phyloP scores from a whole-genome alignment of 1,284 basidiomycete genomes.

The Tetrapyrgos nigripes region DNA sequence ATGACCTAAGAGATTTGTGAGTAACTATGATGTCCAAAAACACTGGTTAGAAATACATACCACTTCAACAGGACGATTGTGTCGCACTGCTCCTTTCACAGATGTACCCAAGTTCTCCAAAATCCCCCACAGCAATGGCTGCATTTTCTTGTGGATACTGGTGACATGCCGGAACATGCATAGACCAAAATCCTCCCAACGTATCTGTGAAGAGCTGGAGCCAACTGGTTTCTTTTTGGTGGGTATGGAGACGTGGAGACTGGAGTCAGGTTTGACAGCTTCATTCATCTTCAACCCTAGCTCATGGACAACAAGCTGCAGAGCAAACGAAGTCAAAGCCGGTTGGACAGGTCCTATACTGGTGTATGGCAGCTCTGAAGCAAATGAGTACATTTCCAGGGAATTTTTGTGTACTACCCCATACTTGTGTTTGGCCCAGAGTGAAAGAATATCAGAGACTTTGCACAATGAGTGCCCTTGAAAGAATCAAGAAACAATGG shows the following conservation, averaged over 20 bases:
- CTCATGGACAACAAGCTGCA: background rate
- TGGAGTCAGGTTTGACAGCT: background rate
- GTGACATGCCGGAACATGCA: background rate
- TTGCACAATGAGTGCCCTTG: background rate
- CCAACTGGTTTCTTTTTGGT: background rate
- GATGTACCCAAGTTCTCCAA: background rate
- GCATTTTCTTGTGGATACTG: background rate
- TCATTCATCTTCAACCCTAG: background rate
- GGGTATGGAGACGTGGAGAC: conserved; percentile 1
- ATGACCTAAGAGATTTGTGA: background rate
- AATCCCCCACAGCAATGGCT: background rate
- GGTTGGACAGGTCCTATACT: background rate
- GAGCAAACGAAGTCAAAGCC: conserved; percentile 6
- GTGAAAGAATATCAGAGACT: background rate
- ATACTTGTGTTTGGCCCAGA: background rate
- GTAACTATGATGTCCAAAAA: background rate
- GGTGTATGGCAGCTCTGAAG: background rate
- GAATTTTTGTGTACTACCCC: background rate
- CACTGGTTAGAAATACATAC: background rate
- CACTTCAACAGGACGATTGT: background rate
- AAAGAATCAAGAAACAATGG: background rate
- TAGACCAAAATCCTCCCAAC: background rate
- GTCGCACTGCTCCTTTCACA: background rate
- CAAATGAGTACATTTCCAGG: background rate
- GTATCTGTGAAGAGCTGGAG: background rate